Conservation (phyloP, 2,329 filamentous ascomycete species). For the Monilinia polystroma region DNA sequence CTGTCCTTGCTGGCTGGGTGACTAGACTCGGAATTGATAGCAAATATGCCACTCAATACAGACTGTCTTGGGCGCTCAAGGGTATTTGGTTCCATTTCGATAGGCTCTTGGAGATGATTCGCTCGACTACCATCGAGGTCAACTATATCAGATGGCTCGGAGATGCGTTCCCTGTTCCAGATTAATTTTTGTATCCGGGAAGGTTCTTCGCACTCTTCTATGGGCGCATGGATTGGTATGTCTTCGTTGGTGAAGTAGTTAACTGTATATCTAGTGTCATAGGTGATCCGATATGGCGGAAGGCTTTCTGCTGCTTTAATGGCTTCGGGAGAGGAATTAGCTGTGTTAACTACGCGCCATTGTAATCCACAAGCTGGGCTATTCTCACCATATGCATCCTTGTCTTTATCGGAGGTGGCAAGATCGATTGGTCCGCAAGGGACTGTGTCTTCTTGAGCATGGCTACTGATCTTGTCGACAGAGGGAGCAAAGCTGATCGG, state of each 20-base stretch:
- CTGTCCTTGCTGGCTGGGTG: neutral
- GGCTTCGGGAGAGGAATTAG: neutral
- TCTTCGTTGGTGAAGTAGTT: conserved; percentile 10
- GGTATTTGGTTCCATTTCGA: conserved; percentile 4
- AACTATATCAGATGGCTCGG: neutral
- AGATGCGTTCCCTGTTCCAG: neutral
- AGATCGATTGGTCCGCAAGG: conserved; percentile 27
- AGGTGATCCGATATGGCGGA: conserved; percentile 2
- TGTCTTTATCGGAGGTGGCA: conserved; percentile 34
- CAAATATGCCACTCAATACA: conserved; percentile 40
- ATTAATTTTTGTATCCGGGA: neutral
- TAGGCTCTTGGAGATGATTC: neutral
- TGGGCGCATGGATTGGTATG: neutral
- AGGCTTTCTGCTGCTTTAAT: neutral
- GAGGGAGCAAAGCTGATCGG: conserved; percentile 38
- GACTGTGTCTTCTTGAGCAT: neutral
- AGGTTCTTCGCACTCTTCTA: neutral
- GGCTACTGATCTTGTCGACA: neutral
- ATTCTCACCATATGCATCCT: conserved; percentile 1
- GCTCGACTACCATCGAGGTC: neutral
- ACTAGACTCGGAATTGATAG: conserved; percentile 38
- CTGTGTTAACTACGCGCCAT: neutral
- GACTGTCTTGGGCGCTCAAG: neutral
- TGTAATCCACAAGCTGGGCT: neutral
- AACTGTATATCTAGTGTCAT: conserved; percentile 14